These are phyloP conservation scores for Telfairia occidentalis DNA, from an alignment of 331 rosid genomes.

Conservation along the genomic window DNA sequence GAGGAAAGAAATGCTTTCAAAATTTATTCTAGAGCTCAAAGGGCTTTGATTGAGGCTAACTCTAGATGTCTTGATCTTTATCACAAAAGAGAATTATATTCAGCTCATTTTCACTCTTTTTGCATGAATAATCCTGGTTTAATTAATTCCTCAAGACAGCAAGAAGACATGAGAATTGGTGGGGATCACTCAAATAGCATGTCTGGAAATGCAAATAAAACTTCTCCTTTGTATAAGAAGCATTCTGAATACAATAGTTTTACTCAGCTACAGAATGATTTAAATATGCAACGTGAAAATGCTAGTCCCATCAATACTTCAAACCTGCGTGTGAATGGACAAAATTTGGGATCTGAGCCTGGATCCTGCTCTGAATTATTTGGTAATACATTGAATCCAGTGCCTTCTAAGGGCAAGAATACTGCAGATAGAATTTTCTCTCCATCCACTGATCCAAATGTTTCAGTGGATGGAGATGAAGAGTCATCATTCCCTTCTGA, in stretches of 20 bases:
- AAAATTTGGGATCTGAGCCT: slow-evolving; percentile 52
- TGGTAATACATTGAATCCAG: slow-evolving; percentile 68
- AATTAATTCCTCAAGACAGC: slow-evolving; percentile 50
- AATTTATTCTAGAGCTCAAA: slow-evolving; percentile 78
- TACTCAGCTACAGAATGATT: slow-evolving; percentile 35
- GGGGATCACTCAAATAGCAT: slow-evolving; percentile 30
- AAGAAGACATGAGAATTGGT: slow-evolving; percentile 41
- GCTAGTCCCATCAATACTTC: slow-evolving; percentile 29
- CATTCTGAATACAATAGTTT: slow-evolving; percentile 39
- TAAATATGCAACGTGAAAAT: slow-evolving; percentile 34
- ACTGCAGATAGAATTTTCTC: slow-evolving; percentile 43
- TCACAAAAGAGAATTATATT: slow-evolving; percentile 61
- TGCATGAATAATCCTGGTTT: slow-evolving; percentile 49
- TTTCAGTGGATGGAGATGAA: slow-evolving; percentile 65
- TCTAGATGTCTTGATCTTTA: slow-evolving; percentile 64
- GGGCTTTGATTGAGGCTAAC: slow-evolving; percentile 74
- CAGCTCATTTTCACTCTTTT: slow-evolving; percentile 51
- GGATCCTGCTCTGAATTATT: slow-evolving; percentile 64
- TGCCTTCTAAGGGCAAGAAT: slow-evolving; percentile 41
- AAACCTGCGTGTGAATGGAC: slow-evolving; percentile 30
- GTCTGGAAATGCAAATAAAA: slow-evolving; percentile 39
- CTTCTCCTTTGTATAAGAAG: slow-evolving; percentile 43
- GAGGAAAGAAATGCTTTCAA: slow-evolving; percentile 83
- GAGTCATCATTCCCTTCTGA: slow-evolving; percentile 45
- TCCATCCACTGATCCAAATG: slow-evolving; percentile 49